These are phyloP conservation scores for Penicillium egyptiacum DNA, from an alignment of 495 filamentous ascomycete species.

Conservation along the genomic window DNA sequence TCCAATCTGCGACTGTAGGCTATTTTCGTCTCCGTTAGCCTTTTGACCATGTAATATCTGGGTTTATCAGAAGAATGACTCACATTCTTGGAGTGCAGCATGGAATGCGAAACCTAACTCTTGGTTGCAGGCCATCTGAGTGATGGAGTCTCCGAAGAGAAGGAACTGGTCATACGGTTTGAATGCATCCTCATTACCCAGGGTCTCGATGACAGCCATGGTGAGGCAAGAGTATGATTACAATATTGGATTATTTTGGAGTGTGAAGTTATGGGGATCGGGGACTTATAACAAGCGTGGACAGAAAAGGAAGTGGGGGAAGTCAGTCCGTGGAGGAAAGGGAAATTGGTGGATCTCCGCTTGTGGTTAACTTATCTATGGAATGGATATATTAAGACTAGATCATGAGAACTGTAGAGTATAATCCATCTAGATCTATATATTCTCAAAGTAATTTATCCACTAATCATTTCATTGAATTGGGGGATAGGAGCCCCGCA, in stretches of 20 bases:
- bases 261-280: not conserved
- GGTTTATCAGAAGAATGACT: slow-evolving; percentile 15
- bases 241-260: not conserved
- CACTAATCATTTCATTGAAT: not conserved
- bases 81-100: slow-evolving; percentile 70
- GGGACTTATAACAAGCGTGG: slow-evolving; percentile 11
- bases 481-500: not conserved
- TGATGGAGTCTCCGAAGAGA: slow-evolving; percentile 81
- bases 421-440: not conserved
- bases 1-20: slow-evolving; percentile 65
- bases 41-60: not conserved
- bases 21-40: slow-evolving; percentile 26
- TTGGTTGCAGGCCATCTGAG: slow-evolving; percentile 59
- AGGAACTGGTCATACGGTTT: slow-evolving; percentile 67
- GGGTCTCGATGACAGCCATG: slow-evolving; percentile 5
- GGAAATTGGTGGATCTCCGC: slow-evolving; percentile 18
- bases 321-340: slow-evolving; percentile 21
- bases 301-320: slow-evolving; percentile 15
- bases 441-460: not conserved
- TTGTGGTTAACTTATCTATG: not conserved
- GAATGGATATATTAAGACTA: not conserved
- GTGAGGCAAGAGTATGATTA: not conserved
- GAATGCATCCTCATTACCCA: slow-evolving; percentile 17
- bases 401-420: not conserved
- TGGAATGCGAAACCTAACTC: slow-evolving; percentile 67